Base-by-base conservation (phyloP, 2,329 filamentous ascomycete species). In the Ophiobolus disseminans region DNA sequence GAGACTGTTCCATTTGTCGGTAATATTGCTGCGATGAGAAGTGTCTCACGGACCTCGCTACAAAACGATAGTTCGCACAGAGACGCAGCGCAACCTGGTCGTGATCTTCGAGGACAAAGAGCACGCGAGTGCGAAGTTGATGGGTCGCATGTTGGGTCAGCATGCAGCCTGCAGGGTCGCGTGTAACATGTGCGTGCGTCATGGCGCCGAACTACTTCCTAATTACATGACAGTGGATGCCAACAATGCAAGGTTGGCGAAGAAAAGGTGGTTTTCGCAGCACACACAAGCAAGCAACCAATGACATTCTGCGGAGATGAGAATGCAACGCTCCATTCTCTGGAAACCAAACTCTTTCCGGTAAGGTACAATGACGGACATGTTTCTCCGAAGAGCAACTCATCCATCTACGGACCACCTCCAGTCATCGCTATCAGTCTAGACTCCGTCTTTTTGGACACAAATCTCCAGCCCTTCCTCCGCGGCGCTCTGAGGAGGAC, bases 1-100 rank as follows among this genome's bases (percentile, higher is more conserved):
- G 35, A 22, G 45, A 23, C 14, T 40, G 16, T n/a, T 36, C 20
- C 32, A n/a, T 40, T 25, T 16, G 17, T 37, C 21, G 50, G 45
- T 43, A 45, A 35, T 42, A 37, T 41, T 26, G 38, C 28, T 47
- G 13, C 5, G 22, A 22, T 13, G 34, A 41, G 13, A 26, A 7
- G 8, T 14, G 30, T 11, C 16, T 32, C 7, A 35, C 25, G 23
- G 23, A 26, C 6, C 11, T 26, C 11, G 23, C 11, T 7, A 11
- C 30, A 7, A 32, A 32, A 32, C 3, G 9, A 32, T n/a, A 14
- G 30, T 8, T 32, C 7, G 30, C 13, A 32, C 10, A 14, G 13
- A 32, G n/a, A 32, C 4, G n/a, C 30, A 32, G 30, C n/a, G 8
- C n/a, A 32, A 14, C 30, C 30, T 14, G n/a, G 30, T 14, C 30